phyloP scores from a whole-genome alignment of 176 grass and related monocot species.

The Rhynchospora tenuis region DNA sequence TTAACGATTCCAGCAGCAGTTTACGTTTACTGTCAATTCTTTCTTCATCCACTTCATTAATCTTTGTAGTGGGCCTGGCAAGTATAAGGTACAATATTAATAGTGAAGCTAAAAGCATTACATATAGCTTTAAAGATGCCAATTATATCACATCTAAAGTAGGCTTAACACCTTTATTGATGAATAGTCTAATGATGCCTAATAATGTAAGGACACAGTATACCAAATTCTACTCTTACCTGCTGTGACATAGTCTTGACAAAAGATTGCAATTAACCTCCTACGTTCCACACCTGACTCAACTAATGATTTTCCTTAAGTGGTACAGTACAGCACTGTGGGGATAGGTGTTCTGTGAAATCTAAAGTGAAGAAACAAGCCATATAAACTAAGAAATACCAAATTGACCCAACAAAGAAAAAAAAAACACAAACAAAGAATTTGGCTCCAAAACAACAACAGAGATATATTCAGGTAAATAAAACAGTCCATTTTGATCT shows the following conservation, averaged over 20 bases:
- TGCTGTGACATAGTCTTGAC: neutral
- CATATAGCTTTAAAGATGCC: neutral
- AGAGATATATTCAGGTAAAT: neutral
- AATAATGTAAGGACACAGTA: neutral
- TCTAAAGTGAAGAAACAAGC: slow-evolving; percentile 32
- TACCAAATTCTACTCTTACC: neutral
- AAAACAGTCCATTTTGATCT: neutral
- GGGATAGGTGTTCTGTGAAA: neutral
- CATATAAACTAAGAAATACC: neutral
- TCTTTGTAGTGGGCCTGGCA: slow-evolving; percentile 11
- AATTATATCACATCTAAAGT: neutral
- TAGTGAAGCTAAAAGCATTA: neutral
- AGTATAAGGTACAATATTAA: neutral
- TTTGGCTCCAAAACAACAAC: neutral
- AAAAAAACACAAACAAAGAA: neutral
- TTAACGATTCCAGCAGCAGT: slow-evolving; percentile 45
- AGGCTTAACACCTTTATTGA: neutral
- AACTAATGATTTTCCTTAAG: neutral
- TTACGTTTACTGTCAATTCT: slow-evolving; percentile 36
- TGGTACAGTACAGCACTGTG: neutral
- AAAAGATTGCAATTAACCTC: neutral
- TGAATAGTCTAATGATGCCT: neutral
- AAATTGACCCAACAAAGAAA: slow-evolving; percentile 19
- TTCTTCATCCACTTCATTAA: slow-evolving; percentile 38
- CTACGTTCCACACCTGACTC: neutral